Evolutionary conservation across 129 eudicot species (phyloP).

Genomic region (Chrysanthemum seticuspe): DNA sequence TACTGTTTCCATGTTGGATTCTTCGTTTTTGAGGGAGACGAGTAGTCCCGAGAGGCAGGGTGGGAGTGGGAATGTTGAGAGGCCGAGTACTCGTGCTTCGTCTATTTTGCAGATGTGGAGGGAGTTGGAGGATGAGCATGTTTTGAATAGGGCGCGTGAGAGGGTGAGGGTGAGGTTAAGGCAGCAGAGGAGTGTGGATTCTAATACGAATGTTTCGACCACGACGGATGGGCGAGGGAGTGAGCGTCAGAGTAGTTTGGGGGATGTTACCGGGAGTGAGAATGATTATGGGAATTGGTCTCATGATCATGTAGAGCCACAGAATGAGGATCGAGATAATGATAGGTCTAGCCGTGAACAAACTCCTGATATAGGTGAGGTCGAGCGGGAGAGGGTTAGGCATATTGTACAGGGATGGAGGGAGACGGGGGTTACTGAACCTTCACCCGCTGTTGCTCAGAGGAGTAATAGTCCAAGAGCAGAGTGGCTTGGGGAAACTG

Average conservation of each 20-base stretch:
- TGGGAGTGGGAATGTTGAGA: slow-evolving; percentile 54
- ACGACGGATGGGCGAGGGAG: slow-evolving; percentile 58
- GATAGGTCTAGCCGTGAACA: slow-evolving; percentile 72
- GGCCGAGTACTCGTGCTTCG: slow-evolving; percentile 74
- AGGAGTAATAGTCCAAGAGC: slow-evolving; percentile 69
- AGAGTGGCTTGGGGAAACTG: slow-evolving; percentile 97
- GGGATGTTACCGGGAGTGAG: slow-evolving; percentile 73
- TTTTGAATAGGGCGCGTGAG: slow-evolving; percentile 69
- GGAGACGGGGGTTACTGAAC: slow-evolving; percentile 78
- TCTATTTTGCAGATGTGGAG: slow-evolving; percentile 98
- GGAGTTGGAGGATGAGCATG: slow-evolving; percentile 92
- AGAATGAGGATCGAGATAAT: slow-evolving; percentile 43
- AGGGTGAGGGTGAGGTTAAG: slow-evolving; percentile 81
- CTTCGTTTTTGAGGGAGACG: slow-evolving; percentile 81
- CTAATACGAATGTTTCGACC: slow-evolving; percentile 62
- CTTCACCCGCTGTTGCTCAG: slow-evolving; percentile 46
- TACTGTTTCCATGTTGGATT: slow-evolving; percentile 92
- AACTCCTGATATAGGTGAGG: slow-evolving; percentile 96
- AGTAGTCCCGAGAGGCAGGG: slow-evolving; percentile 73
- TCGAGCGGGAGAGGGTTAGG: slow-evolving; percentile 97
- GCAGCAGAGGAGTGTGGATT: slow-evolving; percentile 70
- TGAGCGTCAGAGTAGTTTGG: slow-evolving; percentile 62
- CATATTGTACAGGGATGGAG: slow-evolving; percentile 97
- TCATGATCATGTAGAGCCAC: slow-evolving; percentile 53
- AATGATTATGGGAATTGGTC: slow-evolving; percentile 73